Base-by-base conservation (phyloP, 805 yeast species). In the Blastobotrys parvus region DNA sequence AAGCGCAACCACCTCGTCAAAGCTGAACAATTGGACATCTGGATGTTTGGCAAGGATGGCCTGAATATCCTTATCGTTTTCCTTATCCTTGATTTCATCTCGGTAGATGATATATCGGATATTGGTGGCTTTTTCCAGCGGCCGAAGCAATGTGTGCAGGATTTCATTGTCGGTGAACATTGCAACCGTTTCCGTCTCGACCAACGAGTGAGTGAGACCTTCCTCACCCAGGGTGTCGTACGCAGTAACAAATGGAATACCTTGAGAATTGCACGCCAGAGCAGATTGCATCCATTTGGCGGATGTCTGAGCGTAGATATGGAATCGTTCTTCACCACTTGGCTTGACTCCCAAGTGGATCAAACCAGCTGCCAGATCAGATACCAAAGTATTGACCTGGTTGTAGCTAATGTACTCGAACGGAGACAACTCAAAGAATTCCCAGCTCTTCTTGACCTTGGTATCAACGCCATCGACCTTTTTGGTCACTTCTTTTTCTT, bases 161-260 rank as follows among this genome's bases (percentile, higher is more conserved):
- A 89, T 71, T 16, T 75, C 70, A 58, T 83, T 88, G 61, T 92
- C 97, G 37, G 95, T 83, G 64, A 82, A 87, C 46, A 92, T 70
- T 18, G 81, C 94, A 42, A 64, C 70, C 21, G 95, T 77, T 39
- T 72, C 84, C 3, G 97, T 87, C 67, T 89, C 85, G 33, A 74
- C 71, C 58, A 92, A 71, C 2, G 97, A 88, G 64, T 83, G 94
- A 45, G 81, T 82, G 32, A 56, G 47, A 19, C 95, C 95, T 30
- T 74, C 72, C 64, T 87, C 94, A 45, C 97, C 97, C 52, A 89
- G 71, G 35, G 96, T 87, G 63, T 89, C 97, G 64, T 92, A 92
- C 31, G 98, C 97, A 13, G 98, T 92, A 33, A 88, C 97, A 45
- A 83, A 74, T 19, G 97, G 84, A 47, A 92, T 80, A 39, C 74